Evolutionary conservation across 768 basidiomycete genomes (phyloP).

Genomic region (Xerocomus potaroensis): DNA sequence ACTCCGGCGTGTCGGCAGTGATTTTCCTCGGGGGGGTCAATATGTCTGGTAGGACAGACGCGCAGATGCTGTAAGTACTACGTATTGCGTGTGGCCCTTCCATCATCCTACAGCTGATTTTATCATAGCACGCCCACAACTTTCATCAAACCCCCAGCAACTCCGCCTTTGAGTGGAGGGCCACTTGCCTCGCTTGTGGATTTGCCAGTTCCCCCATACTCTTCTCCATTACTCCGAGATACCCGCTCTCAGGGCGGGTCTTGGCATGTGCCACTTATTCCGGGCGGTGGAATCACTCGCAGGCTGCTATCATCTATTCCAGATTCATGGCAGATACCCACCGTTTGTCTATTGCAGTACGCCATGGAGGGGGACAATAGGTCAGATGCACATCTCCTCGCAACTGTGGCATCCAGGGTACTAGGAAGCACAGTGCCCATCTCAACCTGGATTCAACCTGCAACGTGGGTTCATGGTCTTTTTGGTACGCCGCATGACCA

Average conservation of each 20-base stretch:
- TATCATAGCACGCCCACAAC: conserved; percentile 59
- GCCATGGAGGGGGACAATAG: conserved; percentile 83
- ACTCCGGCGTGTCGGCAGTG: conserved; percentile 45
- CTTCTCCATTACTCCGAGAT: conserved; percentile 42
- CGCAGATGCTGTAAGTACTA: conserved; percentile 66
- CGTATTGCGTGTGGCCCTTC: too few relatives aligned
- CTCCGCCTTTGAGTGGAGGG: conserved; percentile 42
- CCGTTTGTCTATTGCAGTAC: conserved; percentile 63
- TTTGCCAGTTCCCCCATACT: conserved; percentile 53
- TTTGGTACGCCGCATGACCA: conserved; percentile 74
- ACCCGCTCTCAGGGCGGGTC: conserved; percentile 24
- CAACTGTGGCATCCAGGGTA: conserved; percentile 48
- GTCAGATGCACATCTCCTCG: conserved; percentile 61
- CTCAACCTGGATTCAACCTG: conserved; percentile 55
- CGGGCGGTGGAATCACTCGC: conserved; percentile 71
- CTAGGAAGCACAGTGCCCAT: conserved; percentile 34
- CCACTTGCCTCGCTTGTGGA: conserved; percentile 40
- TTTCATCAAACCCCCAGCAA: conserved; percentile 44
- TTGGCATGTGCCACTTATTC: conserved; percentile 61
- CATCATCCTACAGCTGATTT: too few relatives aligned
- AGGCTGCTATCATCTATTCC: conserved; percentile 61
- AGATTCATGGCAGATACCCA: conserved; percentile 46
- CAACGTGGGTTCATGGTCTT: conserved; percentile 54
- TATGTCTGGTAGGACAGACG: conserved; percentile 65
- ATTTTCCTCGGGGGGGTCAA: conserved; percentile 77